These are phyloP conservation scores for Rhododendron kiyosumense DNA, from an alignment of 148 eudicot genomes.

Conservation along the genomic window DNA sequence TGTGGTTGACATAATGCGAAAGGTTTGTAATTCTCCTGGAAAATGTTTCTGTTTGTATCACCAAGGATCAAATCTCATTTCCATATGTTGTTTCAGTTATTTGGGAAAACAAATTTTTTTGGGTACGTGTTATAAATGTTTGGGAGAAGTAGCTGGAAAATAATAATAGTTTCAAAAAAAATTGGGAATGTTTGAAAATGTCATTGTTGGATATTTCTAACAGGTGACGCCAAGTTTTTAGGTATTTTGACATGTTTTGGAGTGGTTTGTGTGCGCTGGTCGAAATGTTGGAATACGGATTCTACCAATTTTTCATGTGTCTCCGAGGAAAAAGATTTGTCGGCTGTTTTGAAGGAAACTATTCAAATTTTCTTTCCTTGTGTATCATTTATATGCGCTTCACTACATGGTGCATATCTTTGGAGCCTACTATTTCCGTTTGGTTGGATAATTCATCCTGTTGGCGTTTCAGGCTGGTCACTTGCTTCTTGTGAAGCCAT, in stretches of 20 bases:
- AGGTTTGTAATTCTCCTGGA: conserved; percentile 40
- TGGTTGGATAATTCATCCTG: background rate
- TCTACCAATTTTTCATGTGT: background rate
- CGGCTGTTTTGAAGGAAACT: background rate
- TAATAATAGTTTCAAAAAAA: background rate
- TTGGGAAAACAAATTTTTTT: background rate
- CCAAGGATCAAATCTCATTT: background rate
- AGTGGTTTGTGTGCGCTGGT: background rate
- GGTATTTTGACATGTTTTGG: background rate
- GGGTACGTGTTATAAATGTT: background rate
- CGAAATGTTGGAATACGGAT: background rate
- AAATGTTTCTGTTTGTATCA: background rate
- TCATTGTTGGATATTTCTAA: background rate
- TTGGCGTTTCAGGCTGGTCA: conserved; percentile 71
- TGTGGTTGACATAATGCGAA: conserved; percentile 95
- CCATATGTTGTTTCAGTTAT: background rate
- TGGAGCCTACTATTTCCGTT: background rate
- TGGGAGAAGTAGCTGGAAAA: background rate
- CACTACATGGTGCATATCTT: background rate
- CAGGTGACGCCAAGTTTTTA: background rate
- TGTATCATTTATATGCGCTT: background rate
- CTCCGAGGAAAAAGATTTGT: background rate
- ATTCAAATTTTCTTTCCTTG: background rate
- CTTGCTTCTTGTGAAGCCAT: conserved; percentile 92
- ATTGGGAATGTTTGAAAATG: background rate